These are phyloP conservation scores for Dictyostelium capitatum DNA, from an alignment of 78 protist species.

Conservation along the genomic window DNA sequence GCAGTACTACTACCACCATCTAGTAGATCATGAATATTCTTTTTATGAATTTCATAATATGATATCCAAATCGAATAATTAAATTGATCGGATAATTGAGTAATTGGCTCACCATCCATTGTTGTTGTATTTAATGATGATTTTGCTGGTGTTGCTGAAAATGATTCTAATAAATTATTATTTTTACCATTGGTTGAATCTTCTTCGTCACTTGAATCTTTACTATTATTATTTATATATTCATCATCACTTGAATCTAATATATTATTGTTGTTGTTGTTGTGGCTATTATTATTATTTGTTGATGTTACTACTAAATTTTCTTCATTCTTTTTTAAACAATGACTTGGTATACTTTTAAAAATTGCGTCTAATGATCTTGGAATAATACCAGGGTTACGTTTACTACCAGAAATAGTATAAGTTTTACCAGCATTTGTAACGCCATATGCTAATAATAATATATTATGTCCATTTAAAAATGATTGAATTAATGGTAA, in stretches of 20 bases:
- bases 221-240: neutral
- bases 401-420: conserved; percentile 87
- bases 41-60: conserved; percentile 91
- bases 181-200: conserved; percentile 1
- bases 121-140: conserved; percentile 17
- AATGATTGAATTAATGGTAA: conserved; percentile 68
- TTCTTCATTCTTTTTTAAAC: conserved; percentile 41
- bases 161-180: neutral
- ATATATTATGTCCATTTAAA: conserved; percentile 84
- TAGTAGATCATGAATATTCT: conserved; percentile 85
- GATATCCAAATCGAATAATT: conserved; percentile 66
- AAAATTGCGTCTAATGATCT: conserved; percentile 79
- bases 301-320: neutral
- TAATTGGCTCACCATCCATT: neutral
- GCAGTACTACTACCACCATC: neutral
- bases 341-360: conserved; percentile 46
- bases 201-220: conserved; percentile 14
- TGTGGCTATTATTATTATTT: conserved; percentile 7
- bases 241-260: conserved; percentile 10
- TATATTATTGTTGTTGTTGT: neutral
- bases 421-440: conserved; percentile 93
- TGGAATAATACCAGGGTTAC: conserved; percentile 90
- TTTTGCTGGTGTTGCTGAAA: neutral
- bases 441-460: conserved; percentile 90
- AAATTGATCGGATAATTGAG: conserved; percentile 18